phyloP scores from a whole-genome alignment of 2,329 filamentous ascomycete species.

The Fusarium succisae region DNA sequence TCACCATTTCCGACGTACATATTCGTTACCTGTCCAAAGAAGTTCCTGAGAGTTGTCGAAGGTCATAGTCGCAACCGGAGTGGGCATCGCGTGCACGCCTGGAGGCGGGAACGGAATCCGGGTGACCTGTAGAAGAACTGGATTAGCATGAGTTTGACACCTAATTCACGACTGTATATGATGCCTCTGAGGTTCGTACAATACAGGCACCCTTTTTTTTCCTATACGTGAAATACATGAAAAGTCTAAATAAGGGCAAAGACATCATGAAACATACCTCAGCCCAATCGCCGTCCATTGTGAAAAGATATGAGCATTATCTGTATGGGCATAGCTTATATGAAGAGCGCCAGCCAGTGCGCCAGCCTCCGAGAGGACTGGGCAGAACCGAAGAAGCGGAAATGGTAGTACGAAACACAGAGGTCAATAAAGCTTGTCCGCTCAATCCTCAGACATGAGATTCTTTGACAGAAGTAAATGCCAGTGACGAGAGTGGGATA shows the following conservation, averaged over 20 bases:
- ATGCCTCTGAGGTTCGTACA: background rate
- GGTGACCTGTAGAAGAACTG: slow-evolving; percentile 66
- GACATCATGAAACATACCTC: slow-evolving; percentile 59
- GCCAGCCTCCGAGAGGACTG: slow-evolving; percentile 19
- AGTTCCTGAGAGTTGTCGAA: slow-evolving; percentile 93
- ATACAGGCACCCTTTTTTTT: background rate
- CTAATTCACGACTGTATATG: background rate
- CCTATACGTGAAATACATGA: background rate
- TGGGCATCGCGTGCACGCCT: slow-evolving; percentile 74
- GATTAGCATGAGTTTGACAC: slow-evolving; percentile 10
- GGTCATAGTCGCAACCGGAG: slow-evolving; percentile 79
- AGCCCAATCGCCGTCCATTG: slow-evolving; percentile 75
- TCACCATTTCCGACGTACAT: slow-evolving; percentile 62
- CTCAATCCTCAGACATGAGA: background rate
- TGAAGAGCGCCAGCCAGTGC: slow-evolving; percentile 13
- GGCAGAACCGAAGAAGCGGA: background rate
- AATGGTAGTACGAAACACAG: background rate
- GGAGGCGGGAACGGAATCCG: slow-evolving; percentile 84
- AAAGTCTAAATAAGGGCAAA: background rate
- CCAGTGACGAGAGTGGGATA: slow-evolving; percentile 25
- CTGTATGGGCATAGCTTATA: slow-evolving; percentile 47
- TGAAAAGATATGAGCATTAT: slow-evolving; percentile 51
- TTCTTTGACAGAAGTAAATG: slow-evolving; percentile 17
- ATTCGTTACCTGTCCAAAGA: slow-evolving; percentile 92
- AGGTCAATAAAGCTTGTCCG: background rate